Evolutionary conservation across 805 yeast genomes (phyloP).

Genomic region (Yarrowia divulgata): DNA sequence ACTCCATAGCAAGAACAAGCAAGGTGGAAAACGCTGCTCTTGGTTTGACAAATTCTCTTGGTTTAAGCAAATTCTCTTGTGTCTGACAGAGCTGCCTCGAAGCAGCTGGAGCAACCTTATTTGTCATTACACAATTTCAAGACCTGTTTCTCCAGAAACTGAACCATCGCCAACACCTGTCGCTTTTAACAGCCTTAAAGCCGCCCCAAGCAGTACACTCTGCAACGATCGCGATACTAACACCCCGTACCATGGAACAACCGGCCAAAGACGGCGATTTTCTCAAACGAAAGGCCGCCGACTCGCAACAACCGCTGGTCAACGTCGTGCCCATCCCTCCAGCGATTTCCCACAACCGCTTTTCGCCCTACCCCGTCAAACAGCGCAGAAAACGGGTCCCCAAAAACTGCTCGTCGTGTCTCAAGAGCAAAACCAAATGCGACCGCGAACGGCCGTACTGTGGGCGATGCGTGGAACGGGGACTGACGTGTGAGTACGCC

Average conservation of each 20-base stretch:
- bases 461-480: conserved; percentile 29
- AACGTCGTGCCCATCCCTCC: conserved; percentile 31
- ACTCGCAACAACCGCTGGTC: conserved; percentile 18
- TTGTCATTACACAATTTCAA: too few relatives aligned
- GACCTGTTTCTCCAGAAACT: too few relatives aligned
- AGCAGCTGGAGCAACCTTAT: too few relatives aligned
- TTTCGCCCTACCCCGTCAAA: conserved; percentile 28
- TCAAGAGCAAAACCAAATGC: conserved; percentile 35
- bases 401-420: conserved; percentile 38
- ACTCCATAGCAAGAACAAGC: too few relatives aligned
- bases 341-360: not conserved
- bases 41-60: too few relatives aligned
- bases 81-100: too few relatives aligned
- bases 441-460: conserved; percentile 31
- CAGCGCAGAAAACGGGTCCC: conserved; percentile 32
- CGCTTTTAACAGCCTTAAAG: not conserved
- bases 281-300: not conserved
- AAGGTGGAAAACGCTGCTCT: too few relatives aligned
- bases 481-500: conserved; percentile 29
- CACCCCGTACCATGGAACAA: not conserved
- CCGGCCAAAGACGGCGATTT: not conserved
- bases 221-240: too few relatives aligned
- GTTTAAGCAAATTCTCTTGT: too few relatives aligned
- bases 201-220: too few relatives aligned
- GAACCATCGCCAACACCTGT: too few relatives aligned